A percentile compares a stretch with the other conserved stretches of the same genome.
Evolutionary conservation across 148 eudicot species (phyloP).

Genomic region (Persicaria tinctoria): DNA sequence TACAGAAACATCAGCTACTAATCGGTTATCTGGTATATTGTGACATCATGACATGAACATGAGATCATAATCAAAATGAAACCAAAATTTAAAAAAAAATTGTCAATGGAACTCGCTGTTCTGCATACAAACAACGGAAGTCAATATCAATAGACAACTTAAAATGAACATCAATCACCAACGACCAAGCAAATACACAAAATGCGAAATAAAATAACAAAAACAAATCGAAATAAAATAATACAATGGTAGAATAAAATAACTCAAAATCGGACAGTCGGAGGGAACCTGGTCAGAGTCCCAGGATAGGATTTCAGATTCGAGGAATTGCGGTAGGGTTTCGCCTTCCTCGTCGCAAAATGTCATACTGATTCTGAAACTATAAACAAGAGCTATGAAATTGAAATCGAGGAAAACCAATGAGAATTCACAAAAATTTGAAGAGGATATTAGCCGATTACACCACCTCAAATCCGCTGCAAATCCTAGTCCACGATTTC

Average conservation of each 20-base stretch:
- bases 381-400: constrained; percentile 3
- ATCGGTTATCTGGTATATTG: not conserved
- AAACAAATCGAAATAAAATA: not conserved
- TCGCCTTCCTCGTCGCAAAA: constrained; percentile 72
- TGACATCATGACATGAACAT: not conserved
- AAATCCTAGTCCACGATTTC: not conserved
- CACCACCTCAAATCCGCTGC: not conserved
- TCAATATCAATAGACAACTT: not conserved
- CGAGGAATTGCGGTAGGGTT: constrained; percentile 74
- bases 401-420: not conserved
- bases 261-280: not conserved
- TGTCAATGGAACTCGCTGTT: not conserved
- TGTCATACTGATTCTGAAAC: constrained; percentile 22
- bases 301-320: constrained; percentile 74
- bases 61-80: too few relatives aligned
- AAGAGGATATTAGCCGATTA: not conserved
- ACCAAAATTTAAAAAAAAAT: too few relatives aligned
- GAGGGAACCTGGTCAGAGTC: constrained; percentile 63
- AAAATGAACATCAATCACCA: not conserved
- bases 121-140: not conserved
- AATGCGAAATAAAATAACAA: not conserved
- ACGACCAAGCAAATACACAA: not conserved
- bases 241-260: too few relatives aligned
- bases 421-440: not conserved
- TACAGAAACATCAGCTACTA: not conserved